These are phyloP conservation scores for Sporopachydermia cereana DNA, from an alignment of 1,139 yeast species.

Conservation along the genomic window DNA sequence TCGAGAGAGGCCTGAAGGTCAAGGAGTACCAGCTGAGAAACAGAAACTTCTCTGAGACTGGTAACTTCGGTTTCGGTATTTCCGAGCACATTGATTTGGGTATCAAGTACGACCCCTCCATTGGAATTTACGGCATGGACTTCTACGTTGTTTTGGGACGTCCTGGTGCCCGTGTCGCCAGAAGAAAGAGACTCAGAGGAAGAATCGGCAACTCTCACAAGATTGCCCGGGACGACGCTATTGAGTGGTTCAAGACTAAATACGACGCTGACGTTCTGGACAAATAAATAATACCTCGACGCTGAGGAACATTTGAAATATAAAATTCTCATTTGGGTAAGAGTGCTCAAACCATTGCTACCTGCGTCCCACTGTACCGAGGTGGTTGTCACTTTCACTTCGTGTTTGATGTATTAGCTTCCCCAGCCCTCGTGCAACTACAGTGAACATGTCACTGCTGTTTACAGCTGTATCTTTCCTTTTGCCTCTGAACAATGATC, in stretches of 20 bases:
- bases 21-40: conserved; percentile 95
- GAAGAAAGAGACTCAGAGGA: conserved; percentile 96
- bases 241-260: conserved; percentile 98
- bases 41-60: conserved; percentile 95
- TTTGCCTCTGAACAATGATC: neutral
- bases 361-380: too few relatives aligned
- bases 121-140: conserved; percentile 99
- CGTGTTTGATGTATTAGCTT: too few relatives aligned
- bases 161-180: conserved; percentile 98
- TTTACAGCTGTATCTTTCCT: neutral
- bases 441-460: neutral
- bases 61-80: conserved; percentile 99
- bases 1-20: conserved; percentile 99
- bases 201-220: conserved; percentile 88
- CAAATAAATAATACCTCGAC: conserved; percentile 46
- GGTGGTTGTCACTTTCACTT: too few relatives aligned
- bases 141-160: conserved; percentile 99
- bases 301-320: too few relatives aligned
- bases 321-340: too few relatives aligned
- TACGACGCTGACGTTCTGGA: conserved; percentile 97
- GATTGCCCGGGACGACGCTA: conserved; percentile 88
- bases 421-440: too few relatives aligned
- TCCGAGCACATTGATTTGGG: conserved; percentile 99
- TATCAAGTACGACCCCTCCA: conserved; percentile 99
- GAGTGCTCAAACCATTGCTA: too few relatives aligned